A percentile compares a stretch with the other conserved stretches of the same genome.
Evolutionary conservation across 2,329 filamentous ascomycete species (phyloP).

Genomic region (Aspergillus ochraceoroseus): DNA sequence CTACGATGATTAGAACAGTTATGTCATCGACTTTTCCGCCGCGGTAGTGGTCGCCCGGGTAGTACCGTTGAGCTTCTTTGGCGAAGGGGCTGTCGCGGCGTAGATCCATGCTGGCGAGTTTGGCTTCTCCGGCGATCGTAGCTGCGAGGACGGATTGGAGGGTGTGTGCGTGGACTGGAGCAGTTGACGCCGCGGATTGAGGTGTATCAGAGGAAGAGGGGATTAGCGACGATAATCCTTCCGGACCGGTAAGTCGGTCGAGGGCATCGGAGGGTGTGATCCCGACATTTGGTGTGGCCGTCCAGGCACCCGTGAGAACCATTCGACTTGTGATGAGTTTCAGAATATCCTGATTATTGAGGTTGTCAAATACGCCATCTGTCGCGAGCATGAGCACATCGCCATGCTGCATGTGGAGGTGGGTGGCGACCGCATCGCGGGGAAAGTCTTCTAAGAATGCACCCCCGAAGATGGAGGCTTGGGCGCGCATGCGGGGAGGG

Average conservation of each 20-base stretch:
- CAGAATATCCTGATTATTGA: conserved; percentile 85
- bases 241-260: conserved; percentile 48
- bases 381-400: conserved; percentile 92
- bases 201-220: conserved; percentile 15
- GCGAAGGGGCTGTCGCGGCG: conserved; percentile 89
- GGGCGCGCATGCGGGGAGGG: conserved; percentile 70
- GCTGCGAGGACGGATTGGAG: conserved; percentile 75
- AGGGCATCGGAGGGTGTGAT: conserved; percentile 62
- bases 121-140: conserved; percentile 75
- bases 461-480: conserved; percentile 79
- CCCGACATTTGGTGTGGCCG: conserved; percentile 54
- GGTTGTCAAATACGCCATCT: conserved; percentile 93
- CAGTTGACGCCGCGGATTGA: conserved; percentile 13
- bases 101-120: conserved; percentile 73
- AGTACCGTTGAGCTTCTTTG: conserved; percentile 84
- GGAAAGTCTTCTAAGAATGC: conserved; percentile 76
- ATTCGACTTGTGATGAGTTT: conserved; percentile 73
- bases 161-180: conserved; percentile 41
- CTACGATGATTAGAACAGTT: conserved; percentile 74
- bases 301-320: conserved; percentile 70
- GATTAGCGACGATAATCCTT: conserved; percentile 36
- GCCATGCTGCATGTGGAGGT: conserved; percentile 74
- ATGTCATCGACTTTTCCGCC: conserved; percentile 97
- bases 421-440: conserved; percentile 73
- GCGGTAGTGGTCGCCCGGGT: conserved; percentile 77